Base-by-base conservation (phyloP, 2,329 filamentous ascomycete species). In the Xylogone sp. region DNA sequence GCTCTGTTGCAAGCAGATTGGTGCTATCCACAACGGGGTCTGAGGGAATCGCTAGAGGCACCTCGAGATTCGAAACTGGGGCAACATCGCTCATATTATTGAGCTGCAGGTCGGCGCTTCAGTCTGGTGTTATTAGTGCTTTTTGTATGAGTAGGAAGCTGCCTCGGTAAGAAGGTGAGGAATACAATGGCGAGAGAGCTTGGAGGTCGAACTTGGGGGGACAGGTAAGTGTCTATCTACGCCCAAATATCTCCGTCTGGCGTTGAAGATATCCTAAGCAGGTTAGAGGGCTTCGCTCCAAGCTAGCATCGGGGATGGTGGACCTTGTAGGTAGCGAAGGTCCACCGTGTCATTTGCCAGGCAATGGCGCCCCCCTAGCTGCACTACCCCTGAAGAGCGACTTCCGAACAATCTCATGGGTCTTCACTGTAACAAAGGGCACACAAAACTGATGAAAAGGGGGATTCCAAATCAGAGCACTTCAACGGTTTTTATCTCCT, bases 11-110 rank as follows among this genome's bases (percentile, higher is more conserved):
- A 29, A 12, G 39, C 42, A 39, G 42, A 22, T 27, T 45, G 34
- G 34, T 39, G 34, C 34, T 39, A 16, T 5, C 34, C 8, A 39
- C n/a, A 16, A 18, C 34, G 5, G 10, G 34, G n/a, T 39, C 34
- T 39, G 34, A 16, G 13, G 34, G n/a, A 16, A 16, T 16, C 4
- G 34, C 34, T 56, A 51, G 53, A 44, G 53, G 42, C 47, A 34
- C 45, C 34, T 52, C 49, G 48, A 55, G 49, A 51, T 55, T 56
- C 53, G 54, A 43, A 46, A 49, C 45, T 56, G 50, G 49, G 53
- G 46, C 56, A 57, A 61, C 59, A 58, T 63, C 55, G 61, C 59
- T 64, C 62, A 65, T 65, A 46, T 50, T 62, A 39, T 39, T 39
- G 34, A 39, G 34, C 34, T 16, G 12, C 34, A 27, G 10, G 24